Evolutionary conservation across 1,139 yeast genomes (phyloP).

Genomic region (Nakaseomyces sp.): DNA sequence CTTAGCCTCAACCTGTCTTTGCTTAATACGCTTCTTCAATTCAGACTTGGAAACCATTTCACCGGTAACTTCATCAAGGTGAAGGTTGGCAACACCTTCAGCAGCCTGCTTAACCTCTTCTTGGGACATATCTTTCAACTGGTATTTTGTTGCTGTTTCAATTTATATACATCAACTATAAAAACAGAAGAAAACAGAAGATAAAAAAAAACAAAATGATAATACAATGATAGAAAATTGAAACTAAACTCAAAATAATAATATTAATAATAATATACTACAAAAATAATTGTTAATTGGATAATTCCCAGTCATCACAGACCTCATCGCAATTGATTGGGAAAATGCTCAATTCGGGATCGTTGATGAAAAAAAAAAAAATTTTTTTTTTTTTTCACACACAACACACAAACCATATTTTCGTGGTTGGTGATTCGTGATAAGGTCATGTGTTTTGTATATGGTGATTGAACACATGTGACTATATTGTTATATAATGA

Average conservation of each 20-base stretch:
- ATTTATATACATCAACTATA: too few species aligned
- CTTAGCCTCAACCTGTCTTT: conserved; percentile 78
- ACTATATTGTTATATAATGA: background rate
- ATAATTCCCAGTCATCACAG: background rate
- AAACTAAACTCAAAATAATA: too few species aligned
- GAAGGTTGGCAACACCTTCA: conserved; percentile 76
- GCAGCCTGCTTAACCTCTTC: conserved; percentile 46
- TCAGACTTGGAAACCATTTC: conserved; percentile 95
- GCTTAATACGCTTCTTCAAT: conserved; percentile 91
- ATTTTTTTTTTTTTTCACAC: background rate
- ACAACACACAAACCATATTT: too few species aligned
- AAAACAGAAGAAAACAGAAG: too few species aligned
- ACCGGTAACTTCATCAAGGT: conserved; percentile 87
- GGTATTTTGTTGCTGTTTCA: background rate
- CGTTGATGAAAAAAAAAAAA: background rate
- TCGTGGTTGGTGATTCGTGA: background rate
- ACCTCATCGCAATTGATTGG: background rate
- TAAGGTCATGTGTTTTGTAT: background rate
- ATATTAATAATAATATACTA: too few species aligned
- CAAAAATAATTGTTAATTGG: background rate
- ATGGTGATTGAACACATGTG: too few species aligned
- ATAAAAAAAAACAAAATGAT: background rate
- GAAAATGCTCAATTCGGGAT: too few species aligned
- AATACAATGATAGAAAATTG: background rate
- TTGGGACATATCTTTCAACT: too few species aligned